Conservation (phyloP, 1,139 yeast species). For the Pneumocystis murina region DNA sequence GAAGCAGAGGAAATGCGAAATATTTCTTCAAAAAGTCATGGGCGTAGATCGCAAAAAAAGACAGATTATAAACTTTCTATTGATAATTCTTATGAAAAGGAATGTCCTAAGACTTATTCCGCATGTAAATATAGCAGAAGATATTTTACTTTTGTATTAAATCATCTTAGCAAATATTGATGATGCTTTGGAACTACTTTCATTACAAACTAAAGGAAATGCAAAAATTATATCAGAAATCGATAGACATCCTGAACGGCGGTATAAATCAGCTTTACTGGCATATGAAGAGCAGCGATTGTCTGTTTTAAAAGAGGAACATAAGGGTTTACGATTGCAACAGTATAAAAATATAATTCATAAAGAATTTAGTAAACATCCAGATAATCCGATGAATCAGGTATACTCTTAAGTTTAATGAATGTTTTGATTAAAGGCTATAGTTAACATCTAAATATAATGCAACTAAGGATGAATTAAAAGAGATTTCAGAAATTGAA, state of each 20-base stretch:
- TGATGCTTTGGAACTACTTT: slow-evolving; percentile 62
- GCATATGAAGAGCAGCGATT: slow-evolving; percentile 59
- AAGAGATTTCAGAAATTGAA: slow-evolving; percentile 7
- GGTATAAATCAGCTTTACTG: slow-evolving; percentile 67
- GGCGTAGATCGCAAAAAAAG: slow-evolving; percentile 58
- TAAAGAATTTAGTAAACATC: slow-evolving; percentile 70
- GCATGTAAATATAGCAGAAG: slow-evolving; percentile 10
- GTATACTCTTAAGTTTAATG: slow-evolving; percentile 38
- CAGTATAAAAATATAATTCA: slow-evolving; percentile 59
- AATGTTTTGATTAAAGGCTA: background rate
- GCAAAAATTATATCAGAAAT: slow-evolving; percentile 33
- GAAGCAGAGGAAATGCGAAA: slow-evolving; percentile 52
- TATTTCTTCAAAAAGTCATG: slow-evolving; percentile 48
- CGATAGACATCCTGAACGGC: slow-evolving; percentile 79
- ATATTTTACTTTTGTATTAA: background rate
- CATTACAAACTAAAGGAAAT: slow-evolving; percentile 37
- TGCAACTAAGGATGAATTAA: slow-evolving; percentile 6
- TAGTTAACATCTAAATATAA: background rate
- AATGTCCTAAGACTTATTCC: slow-evolving; percentile 17
- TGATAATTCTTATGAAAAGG: slow-evolving; percentile 35
- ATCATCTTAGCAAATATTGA: slow-evolving; percentile 41
- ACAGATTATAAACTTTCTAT: slow-evolving; percentile 52
- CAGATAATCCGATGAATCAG: slow-evolving; percentile 77
- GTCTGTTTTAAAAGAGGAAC: slow-evolving; percentile 60
- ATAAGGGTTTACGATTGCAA: slow-evolving; percentile 67